phyloP scores from a whole-genome alignment of 495 filamentous ascomycete species.

The Penicillium paxilli region DNA sequence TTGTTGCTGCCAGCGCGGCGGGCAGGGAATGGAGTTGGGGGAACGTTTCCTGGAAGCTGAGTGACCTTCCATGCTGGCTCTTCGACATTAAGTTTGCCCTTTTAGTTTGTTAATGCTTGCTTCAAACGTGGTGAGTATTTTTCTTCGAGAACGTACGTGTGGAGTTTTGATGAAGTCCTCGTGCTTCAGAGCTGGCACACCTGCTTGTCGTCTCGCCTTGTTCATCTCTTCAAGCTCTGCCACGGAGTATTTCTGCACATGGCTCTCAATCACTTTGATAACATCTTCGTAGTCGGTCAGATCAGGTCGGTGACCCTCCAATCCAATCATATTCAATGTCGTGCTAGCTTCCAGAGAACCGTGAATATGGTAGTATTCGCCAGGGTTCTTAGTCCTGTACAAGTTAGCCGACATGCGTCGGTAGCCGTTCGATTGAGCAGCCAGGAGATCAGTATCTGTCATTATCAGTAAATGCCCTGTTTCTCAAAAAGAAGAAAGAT shows the following conservation, averaged over 20 bases:
- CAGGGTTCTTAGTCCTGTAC: conserved; percentile 65
- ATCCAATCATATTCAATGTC: conserved; percentile 70
- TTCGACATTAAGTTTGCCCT: conserved; percentile 49
- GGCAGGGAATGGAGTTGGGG: conserved; percentile 54
- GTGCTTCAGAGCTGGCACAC: conserved; percentile 64
- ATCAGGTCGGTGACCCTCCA: conserved; percentile 61
- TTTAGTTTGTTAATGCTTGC: conserved; percentile 10
- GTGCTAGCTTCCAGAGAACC: conserved; percentile 71
- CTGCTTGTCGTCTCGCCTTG: conserved; percentile 60
- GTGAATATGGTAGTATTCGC: conserved; percentile 75
- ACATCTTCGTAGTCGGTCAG: conserved; percentile 66
- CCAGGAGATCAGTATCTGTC: conserved; percentile 68
- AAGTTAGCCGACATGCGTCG: conserved; percentile 74
- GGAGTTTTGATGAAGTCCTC: conserved; percentile 62
- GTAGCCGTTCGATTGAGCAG: conserved; percentile 71
- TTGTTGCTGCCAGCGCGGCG: conserved; percentile 26
- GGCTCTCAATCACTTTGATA: conserved; percentile 65
- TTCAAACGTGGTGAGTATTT: background rate
- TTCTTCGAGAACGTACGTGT: conserved; percentile 50
- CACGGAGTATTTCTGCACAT: conserved; percentile 62
- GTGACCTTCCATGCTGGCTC: conserved; percentile 56
- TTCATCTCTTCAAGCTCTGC: conserved; percentile 68
- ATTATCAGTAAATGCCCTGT: conserved; percentile 15
- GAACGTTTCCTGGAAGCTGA: conserved; percentile 43
- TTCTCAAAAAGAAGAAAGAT: background rate